Evolutionary conservation across 2,329 filamentous ascomycete species (phyloP).

Genomic region (Fusarium tupiense): DNA sequence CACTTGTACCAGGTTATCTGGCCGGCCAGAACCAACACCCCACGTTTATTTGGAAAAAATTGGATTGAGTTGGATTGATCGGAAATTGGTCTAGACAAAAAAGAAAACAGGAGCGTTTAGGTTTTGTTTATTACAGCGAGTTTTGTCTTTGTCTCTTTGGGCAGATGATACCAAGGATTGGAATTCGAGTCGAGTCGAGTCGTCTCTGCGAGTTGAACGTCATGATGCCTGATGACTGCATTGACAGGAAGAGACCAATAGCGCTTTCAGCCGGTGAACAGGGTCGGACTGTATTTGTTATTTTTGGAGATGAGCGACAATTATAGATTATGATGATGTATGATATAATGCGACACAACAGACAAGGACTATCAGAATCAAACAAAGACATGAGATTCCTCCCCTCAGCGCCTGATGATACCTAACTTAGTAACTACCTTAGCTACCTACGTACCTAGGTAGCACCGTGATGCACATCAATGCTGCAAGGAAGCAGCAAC

Average conservation of each 20-base stretch:
- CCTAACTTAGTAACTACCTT: too few species aligned
- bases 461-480: background rate
- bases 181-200: background rate
- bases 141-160: background rate
- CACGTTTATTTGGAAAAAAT: background rate
- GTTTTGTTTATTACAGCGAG: conserved; percentile 1
- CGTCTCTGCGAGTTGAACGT: conserved; percentile 5
- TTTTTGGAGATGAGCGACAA: background rate
- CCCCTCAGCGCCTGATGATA: background rate
- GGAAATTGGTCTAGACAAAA: conserved; percentile 33
- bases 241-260: conserved; percentile 8
- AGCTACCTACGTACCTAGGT: too few species aligned
- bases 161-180: background rate
- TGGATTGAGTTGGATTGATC: background rate
- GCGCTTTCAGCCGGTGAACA: background rate
- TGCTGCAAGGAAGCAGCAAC: background rate
- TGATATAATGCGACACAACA: conserved; percentile 24
- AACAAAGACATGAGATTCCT: background rate
- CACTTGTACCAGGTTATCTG: conserved; percentile 1
- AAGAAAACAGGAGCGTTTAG: conserved; percentile 16
- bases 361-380: background rate
- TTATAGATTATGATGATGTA: conserved; percentile 37
- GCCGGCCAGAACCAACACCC: conserved; percentile 27
- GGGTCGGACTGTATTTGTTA: background rate
- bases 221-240: conserved; percentile 25